These are phyloP conservation scores for Cyclostephanos tholiformis DNA, from an alignment of 108 stramenopile genomes.

Conservation along the genomic window DNA sequence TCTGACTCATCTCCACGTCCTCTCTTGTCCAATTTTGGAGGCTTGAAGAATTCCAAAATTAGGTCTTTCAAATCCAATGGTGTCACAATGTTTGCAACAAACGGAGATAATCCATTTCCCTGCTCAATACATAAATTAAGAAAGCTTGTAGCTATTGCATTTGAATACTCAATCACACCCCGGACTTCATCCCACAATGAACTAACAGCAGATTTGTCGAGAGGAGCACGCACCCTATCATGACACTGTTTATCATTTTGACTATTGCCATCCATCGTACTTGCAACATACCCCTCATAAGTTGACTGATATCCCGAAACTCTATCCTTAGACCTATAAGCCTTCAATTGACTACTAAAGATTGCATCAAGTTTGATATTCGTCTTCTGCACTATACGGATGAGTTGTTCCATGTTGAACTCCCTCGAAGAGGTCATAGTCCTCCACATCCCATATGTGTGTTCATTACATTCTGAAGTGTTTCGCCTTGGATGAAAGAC, in stretches of 20 bases:
- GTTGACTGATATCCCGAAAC: constrained; percentile 18
- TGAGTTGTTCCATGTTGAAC: constrained; percentile 26
- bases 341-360: constrained; percentile 9
- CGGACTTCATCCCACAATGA: constrained; percentile 28
- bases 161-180: constrained; percentile 13
- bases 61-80: constrained; percentile 4
- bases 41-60: background rate
- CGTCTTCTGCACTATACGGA: constrained; percentile 16
- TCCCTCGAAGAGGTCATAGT: background rate
- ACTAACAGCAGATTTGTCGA: constrained; percentile 4
- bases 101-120: constrained; percentile 24
- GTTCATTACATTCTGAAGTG: constrained; percentile 30
- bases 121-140: constrained; percentile 15
- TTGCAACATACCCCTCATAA: constrained; percentile 2
- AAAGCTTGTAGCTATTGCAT: constrained; percentile 5
- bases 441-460: constrained; percentile 27
- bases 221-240: background rate
- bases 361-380: constrained; percentile 15
- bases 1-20: background rate
- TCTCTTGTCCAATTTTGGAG: constrained; percentile 1
- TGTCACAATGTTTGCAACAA: background rate
- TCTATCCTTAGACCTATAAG: background rate
- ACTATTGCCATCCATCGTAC: background rate
- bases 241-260: background rate
- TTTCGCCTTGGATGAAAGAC: constrained; percentile 13